Percentiles rank a stretch among this genome's conserved stretches.
Evolutionary conservation across 768 basidiomycete species (phyloP).

Genomic region (Lactifluus rugatus): DNA sequence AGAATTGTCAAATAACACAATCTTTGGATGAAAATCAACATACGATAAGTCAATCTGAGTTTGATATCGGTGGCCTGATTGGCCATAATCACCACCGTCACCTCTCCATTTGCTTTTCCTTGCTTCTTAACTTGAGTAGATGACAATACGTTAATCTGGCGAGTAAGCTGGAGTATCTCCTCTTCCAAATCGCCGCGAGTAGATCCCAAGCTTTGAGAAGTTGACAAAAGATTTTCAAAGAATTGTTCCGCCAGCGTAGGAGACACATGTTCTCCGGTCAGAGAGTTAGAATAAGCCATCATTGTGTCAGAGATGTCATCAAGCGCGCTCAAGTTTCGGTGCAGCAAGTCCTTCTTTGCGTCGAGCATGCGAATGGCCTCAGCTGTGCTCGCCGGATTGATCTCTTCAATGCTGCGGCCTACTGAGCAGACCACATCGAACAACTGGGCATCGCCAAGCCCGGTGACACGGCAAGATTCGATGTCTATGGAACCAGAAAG

Average conservation of each 20-base stretch:
- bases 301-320: constrained; percentile 36
- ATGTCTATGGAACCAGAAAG: constrained; percentile 43
- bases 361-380: constrained; percentile 22
- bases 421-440: constrained; percentile 47
- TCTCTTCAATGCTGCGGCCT: constrained; percentile 19
- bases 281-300: constrained; percentile 34
- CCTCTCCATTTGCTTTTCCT: constrained; percentile 23
- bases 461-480: constrained; percentile 44
- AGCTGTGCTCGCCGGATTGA: constrained; percentile 21
- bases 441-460: constrained; percentile 38
- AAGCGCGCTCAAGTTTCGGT: constrained; percentile 31
- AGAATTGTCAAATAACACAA: background rate
- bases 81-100: constrained; percentile 36
- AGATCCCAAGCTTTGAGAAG: constrained; percentile 29
- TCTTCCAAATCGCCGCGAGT: constrained; percentile 31
- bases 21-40: constrained; percentile 16
- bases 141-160: constrained; percentile 31
- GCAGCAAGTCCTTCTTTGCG: constrained; percentile 29
- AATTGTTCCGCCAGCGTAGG: constrained; percentile 33
- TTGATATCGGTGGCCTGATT: constrained; percentile 31
- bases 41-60: constrained; percentile 46
- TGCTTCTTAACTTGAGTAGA: constrained; percentile 29
- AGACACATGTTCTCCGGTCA: constrained; percentile 34
- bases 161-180: constrained; percentile 26
- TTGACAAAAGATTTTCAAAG: constrained; percentile 33